Conservation (phyloP, 1,139 yeast genomes). For the Suhomyces yuchorum region DNA sequence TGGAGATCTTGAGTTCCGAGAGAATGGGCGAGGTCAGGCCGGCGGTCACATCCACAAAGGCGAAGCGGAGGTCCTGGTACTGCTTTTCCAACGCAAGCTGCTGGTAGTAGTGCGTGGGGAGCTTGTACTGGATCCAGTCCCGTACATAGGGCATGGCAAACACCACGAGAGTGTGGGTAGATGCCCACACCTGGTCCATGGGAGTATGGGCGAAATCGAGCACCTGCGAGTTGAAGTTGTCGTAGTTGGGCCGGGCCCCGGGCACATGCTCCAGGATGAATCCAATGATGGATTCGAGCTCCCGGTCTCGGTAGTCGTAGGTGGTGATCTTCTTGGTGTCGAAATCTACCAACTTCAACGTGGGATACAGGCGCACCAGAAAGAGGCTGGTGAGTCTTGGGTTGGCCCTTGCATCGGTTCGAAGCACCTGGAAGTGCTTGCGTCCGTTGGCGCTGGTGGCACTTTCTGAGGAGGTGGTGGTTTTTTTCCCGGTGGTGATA, state of each 20-base stretch:
- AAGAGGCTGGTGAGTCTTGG: constrained; percentile 29
- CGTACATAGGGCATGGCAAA: constrained; percentile 27
- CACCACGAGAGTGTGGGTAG: constrained; percentile 27
- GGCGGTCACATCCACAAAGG: constrained; percentile 30
- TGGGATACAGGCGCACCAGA: constrained; percentile 33
- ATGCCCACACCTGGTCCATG: constrained; percentile 10
- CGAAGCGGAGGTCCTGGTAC: constrained; percentile 22
- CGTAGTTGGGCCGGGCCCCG: constrained; percentile 23
- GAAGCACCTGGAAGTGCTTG: constrained; percentile 32
- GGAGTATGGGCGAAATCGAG: constrained; percentile 13
- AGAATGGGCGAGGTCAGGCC: constrained; percentile 24
- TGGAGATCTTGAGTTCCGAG: constrained; percentile 30
- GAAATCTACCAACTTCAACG: constrained; percentile 34
- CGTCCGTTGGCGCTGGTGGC: neutral
- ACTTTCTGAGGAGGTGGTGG: too few species aligned
- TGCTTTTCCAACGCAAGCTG: constrained; percentile 22
- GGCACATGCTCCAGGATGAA: constrained; percentile 23
- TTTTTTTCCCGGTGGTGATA: constrained; percentile 6
- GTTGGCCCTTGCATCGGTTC: constrained; percentile 32
- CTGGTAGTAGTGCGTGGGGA: constrained; percentile 42
- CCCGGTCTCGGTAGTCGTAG: constrained; percentile 26
- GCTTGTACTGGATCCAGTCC: constrained; percentile 36
- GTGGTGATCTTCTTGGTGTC: constrained; percentile 29
- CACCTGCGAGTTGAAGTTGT: constrained; percentile 21
- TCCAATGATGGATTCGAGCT: constrained; percentile 27